phyloP scores from a whole-genome alignment of 2,329 filamentous ascomycete genomes.

The Colletotrichum sp. region DNA sequence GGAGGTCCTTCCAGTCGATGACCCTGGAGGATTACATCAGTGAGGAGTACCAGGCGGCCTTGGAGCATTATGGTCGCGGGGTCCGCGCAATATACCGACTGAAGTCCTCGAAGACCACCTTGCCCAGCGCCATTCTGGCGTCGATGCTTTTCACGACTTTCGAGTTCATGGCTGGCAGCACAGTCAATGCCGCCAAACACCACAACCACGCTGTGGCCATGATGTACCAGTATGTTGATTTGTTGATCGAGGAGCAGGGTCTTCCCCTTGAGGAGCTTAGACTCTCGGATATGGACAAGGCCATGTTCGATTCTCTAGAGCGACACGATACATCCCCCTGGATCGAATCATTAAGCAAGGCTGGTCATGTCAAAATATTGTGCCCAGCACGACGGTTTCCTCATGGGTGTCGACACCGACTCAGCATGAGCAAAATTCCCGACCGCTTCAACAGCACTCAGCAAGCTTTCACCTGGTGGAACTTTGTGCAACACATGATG shows the following conservation, averaged over 20 bases:
- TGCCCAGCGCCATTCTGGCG: not conserved
- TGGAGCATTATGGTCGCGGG: conserved; percentile 9
- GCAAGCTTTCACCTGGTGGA: conserved; percentile 8
- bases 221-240: conserved; percentile 3
- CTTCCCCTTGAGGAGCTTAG: not conserved
- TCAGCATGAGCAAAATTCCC: not conserved
- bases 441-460: not conserved
- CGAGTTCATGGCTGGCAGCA: conserved; percentile 4
- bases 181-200: not conserved
- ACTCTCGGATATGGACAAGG: not conserved
- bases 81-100: not conserved
- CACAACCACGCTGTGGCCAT: conserved; percentile 5
- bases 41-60: not conserved
- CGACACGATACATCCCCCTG: conserved; percentile 8
- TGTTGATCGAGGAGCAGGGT: not conserved
- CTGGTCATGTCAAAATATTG: not conserved
- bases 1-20: not conserved
- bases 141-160: conserved; percentile 9
- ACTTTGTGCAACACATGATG: conserved; percentile 1
- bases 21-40: not conserved
- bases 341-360: not conserved
- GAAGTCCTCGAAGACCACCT: not conserved
- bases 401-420: not conserved
- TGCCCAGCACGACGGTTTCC: not conserved
- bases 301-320: not conserved